These are phyloP conservation scores for Leishmania aethiopica DNA, from an alignment of 208 protist species.

Conservation along the genomic window DNA sequence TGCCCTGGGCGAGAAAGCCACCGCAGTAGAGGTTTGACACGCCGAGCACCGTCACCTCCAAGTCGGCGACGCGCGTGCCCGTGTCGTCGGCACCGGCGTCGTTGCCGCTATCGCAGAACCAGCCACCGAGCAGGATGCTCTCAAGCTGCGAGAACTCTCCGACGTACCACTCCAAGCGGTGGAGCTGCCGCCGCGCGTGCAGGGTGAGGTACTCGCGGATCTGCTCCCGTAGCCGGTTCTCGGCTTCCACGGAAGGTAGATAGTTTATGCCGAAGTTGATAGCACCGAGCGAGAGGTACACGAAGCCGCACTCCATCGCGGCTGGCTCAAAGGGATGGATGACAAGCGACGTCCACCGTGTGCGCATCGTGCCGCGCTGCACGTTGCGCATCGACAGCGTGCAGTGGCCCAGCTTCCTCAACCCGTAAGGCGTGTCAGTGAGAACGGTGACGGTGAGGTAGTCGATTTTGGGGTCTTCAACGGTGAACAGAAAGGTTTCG, in stretches of 20 bases:
- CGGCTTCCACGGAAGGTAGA: constrained; percentile 65
- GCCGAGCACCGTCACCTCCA: constrained; percentile 48
- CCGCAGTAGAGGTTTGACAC: constrained; percentile 54
- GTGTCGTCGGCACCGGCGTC: constrained; percentile 9
- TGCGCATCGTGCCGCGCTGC: constrained; percentile 55
- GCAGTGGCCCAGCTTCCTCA: constrained; percentile 78
- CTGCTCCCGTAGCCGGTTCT: constrained; percentile 74
- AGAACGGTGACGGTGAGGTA: constrained; percentile 71
- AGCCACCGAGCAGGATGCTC: constrained; percentile 38
- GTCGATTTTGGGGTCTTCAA: constrained; percentile 59
- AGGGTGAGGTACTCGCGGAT: constrained; percentile 54
- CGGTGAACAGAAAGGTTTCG: constrained; percentile 63
- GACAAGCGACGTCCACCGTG: constrained; percentile 72
- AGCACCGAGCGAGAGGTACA: constrained; percentile 66
- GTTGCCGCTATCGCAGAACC: constrained; percentile 27
- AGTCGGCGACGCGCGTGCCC: constrained; percentile 20
- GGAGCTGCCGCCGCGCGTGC: constrained; percentile 52
- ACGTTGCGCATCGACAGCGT: constrained; percentile 78
- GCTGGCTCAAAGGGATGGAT: constrained; percentile 37
- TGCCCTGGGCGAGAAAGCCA: constrained; percentile 43
- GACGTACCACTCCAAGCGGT: constrained; percentile 83
- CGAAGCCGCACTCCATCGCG: constrained; percentile 54
- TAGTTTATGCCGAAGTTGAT: constrained; percentile 79
- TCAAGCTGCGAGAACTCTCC: constrained; percentile 62
- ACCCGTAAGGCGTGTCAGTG: constrained; percentile 80